Evolutionary conservation across 2,329 filamentous ascomycete species (phyloP).

Genomic region (Cordyceps farinosa): DNA sequence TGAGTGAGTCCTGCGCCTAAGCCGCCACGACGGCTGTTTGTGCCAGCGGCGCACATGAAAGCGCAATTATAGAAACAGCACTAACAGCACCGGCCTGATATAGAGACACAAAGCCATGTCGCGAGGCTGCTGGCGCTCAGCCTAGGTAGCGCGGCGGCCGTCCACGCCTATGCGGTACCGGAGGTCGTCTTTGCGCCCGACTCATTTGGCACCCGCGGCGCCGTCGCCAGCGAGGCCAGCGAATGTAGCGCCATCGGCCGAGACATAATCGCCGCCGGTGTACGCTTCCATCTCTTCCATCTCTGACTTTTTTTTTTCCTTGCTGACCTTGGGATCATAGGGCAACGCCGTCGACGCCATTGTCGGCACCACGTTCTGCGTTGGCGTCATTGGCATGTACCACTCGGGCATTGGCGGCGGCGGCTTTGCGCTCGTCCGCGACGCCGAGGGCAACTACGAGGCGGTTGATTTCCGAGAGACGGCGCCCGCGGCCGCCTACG

Average conservation of each 20-base stretch:
- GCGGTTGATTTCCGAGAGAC: conserved; percentile 87
- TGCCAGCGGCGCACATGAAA: not conserved
- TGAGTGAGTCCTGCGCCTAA: too few relatives aligned
- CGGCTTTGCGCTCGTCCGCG: conserved; percentile 81
- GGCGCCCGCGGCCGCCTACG: conserved; percentile 73
- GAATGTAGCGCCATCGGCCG: conserved; percentile 68
- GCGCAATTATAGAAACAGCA: not conserved
- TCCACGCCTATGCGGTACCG: conserved; percentile 16
- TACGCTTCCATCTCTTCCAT: conserved; percentile 29
- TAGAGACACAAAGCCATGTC: not conserved
- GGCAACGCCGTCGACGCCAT: conserved; percentile 76
- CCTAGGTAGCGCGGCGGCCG: not conserved
- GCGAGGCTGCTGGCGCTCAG: conserved; percentile 5
- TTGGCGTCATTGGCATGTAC: conserved; percentile 73
- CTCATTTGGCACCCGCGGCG: conserved; percentile 43
- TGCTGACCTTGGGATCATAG: conserved; percentile 27
- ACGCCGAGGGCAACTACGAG: conserved; percentile 71
- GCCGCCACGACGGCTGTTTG: too few relatives aligned
- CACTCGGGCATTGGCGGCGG: conserved; percentile 84
- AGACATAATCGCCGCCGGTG: conserved; percentile 53
- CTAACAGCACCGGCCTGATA: not conserved
- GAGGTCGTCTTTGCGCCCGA: conserved; percentile 25
- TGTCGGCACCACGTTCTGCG: conserved; percentile 70
- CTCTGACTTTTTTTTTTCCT: not conserved
- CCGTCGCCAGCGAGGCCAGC: conserved; percentile 65